Conservation (phyloP, 305 asterid species). For the Euphrasia arctica region DNA sequence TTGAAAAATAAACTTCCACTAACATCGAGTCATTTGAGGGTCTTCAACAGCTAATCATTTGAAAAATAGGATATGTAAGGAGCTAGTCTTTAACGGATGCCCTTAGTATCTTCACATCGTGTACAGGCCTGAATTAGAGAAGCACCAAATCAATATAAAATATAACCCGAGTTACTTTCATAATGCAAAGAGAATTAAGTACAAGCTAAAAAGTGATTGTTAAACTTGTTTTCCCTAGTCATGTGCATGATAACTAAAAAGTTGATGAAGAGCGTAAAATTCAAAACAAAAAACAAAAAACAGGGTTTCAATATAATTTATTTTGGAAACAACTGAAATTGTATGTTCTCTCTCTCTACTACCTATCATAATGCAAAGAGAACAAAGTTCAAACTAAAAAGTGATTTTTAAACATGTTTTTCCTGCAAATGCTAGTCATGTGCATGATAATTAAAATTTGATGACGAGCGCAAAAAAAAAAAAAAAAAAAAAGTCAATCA, state of each 20-base stretch:
- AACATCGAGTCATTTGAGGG: conserved; percentile 6
- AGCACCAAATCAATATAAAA: conserved; percentile 16
- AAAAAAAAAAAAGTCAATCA: background rate
- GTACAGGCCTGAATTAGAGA: conserved; percentile 67
- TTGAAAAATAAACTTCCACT: conserved; percentile 1
- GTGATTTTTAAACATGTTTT: conserved; percentile 2
- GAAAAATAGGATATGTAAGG: conserved; percentile 7
- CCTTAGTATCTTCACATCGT: conserved; percentile 89
- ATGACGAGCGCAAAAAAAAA: background rate
- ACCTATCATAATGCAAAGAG: background rate
- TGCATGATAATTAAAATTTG: background rate
- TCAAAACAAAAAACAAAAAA: too few species aligned
- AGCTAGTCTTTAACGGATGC: conserved; percentile 56
- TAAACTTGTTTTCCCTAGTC: background rate
- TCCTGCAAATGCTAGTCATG: background rate
- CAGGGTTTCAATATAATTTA: too few species aligned
- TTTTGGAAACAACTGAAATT: too few species aligned
- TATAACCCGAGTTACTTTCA: background rate
- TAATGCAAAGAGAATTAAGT: background rate
- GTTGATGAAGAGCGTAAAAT: too few species aligned
- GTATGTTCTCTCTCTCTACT: too few species aligned
- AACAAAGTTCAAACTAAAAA: background rate
- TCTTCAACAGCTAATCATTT: conserved; percentile 21
- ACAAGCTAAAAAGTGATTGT: background rate
- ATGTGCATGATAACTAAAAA: too few species aligned